These are phyloP conservation scores for Crithidia sp. DNA, from an alignment of 208 protist species.

Conservation along the genomic window DNA sequence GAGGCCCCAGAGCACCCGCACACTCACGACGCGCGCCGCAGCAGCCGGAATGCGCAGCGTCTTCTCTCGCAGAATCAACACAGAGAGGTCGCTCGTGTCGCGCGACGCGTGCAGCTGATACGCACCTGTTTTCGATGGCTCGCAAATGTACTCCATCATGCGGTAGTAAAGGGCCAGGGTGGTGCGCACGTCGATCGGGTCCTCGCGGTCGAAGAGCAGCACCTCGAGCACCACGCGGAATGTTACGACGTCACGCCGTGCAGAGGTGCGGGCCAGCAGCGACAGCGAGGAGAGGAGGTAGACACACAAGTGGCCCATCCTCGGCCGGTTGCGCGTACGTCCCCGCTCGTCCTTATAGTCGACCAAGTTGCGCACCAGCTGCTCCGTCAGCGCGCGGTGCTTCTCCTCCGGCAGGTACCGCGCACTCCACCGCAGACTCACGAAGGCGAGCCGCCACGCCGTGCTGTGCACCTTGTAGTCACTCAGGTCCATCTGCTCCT, in stretches of 20 bases:
- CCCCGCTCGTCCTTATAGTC: slow-evolving; percentile 42
- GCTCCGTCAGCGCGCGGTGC: slow-evolving; percentile 31
- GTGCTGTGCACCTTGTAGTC: slow-evolving; percentile 60
- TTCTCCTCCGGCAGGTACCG: slow-evolving; percentile 23
- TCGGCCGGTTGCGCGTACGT: slow-evolving; percentile 35
- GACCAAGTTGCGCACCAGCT: slow-evolving; percentile 53
- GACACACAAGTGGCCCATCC: slow-evolving; percentile 54
- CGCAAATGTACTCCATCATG: slow-evolving; percentile 57
- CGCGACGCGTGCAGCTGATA: slow-evolving; percentile 30
- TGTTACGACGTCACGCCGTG: slow-evolving; percentile 50
- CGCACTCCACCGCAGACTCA: slow-evolving; percentile 49
- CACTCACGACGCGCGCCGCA: slow-evolving; percentile 46
- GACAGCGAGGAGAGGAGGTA: slow-evolving; percentile 57
- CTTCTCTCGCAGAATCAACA: slow-evolving; percentile 45
- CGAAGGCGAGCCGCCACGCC: slow-evolving; percentile 69
- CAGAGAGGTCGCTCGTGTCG: slow-evolving; percentile 34
- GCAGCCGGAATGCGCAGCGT: slow-evolving; percentile 37
- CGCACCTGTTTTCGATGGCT: slow-evolving; percentile 37
- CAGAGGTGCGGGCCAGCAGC: slow-evolving; percentile 57
- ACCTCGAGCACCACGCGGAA: slow-evolving; percentile 55
- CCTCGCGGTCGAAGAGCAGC: slow-evolving; percentile 55
- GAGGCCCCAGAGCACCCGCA: slow-evolving; percentile 71
- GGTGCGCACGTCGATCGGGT: slow-evolving; percentile 32
- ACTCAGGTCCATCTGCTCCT: slow-evolving; percentile 34
- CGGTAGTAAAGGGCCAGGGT: slow-evolving; percentile 63